Evolutionary conservation across 768 basidiomycete species (phyloP), one percentile per base, ranked within the genome.

Genomic region (Rhodosporidiobolus odoratus): DNA sequence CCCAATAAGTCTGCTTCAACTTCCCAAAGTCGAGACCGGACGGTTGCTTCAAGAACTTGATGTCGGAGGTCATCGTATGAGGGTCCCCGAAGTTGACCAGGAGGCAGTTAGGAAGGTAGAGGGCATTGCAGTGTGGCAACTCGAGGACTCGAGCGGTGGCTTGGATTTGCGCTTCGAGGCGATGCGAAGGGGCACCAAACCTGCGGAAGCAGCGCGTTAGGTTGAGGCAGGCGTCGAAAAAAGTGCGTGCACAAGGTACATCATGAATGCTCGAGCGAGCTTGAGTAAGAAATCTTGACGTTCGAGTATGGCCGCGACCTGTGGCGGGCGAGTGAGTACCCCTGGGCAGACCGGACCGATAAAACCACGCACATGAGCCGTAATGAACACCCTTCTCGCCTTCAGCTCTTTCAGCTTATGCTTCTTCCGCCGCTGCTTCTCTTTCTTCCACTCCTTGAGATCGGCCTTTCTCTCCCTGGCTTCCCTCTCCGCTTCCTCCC

Each of bases 11-110:
- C 7, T 48, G 12, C 17, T 84, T 83, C 6, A 92, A 83, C 79
- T 91, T 92, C 38, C 85, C 86, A 7, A 93, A 82, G 77, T 92
- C 88, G 48, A 92, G 81, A 4, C 86, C 83, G 53, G 48, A 67
- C 2, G 73, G 63, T 58, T 77, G 75, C 54, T 77, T 77, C 62
- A 76, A 61, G 71, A 77, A 76, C 72, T 89, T 89, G 77, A 91
- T 85, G 75, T 87, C 88, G 75, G 86, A 88, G 4, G 90, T 92
- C 53, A 88, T 86, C 4, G 90, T 92, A 3, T 85, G 81, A n/a
- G 82, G 82, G 78, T 94, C 91, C 75, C 89, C 88, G 75, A 94
- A 92, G 63, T 88, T 87, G 77, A 92, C 84, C 40, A 93, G 83
- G 80, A 90, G 85, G 65, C 88, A 83, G 71, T 78, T 78, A 0